These are phyloP conservation scores for Xylariaceae sp. DNA, from an alignment of 2,329 filamentous ascomycete genomes.

Conservation along the genomic window DNA sequence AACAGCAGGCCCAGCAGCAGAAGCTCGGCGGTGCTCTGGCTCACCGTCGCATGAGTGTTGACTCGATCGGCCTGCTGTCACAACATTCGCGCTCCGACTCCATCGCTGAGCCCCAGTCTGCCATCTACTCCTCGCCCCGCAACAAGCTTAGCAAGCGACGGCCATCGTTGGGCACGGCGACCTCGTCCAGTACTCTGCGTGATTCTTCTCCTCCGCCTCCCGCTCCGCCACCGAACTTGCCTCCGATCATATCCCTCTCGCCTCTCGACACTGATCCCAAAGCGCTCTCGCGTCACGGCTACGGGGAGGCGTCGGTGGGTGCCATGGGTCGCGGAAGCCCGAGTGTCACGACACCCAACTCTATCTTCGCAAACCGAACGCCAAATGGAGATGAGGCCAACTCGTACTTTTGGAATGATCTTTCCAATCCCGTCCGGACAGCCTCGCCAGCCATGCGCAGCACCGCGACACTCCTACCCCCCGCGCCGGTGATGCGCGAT, in stretches of 20 bases:
- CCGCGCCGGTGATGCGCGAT: slow-evolving; percentile 24
- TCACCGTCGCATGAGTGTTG: slow-evolving; percentile 40
- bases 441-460: slow-evolving; percentile 21
- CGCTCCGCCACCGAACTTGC: slow-evolving; percentile 33
- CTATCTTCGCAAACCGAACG: slow-evolving; percentile 18
- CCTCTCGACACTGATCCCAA: slow-evolving; percentile 33
- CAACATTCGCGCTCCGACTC: slow-evolving; percentile 10
- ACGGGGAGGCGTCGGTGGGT: slow-evolving; percentile 7
- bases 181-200: slow-evolving; percentile 16
- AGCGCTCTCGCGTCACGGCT: slow-evolving; percentile 10
- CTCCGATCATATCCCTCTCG: slow-evolving; percentile 39
- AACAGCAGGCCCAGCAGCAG: slow-evolving; percentile 26
- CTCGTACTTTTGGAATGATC: slow-evolving; percentile 26
- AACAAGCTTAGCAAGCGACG: slow-evolving; percentile 27
- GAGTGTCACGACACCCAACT: slow-evolving; percentile 19
- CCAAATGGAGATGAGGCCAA: slow-evolving; percentile 18
- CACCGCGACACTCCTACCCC: slow-evolving; percentile 22
- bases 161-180: slow-evolving; percentile 26
- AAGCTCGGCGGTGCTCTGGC: slow-evolving; percentile 28
- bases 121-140: slow-evolving; percentile 21
- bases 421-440: slow-evolving; percentile 17
- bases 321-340: slow-evolving; percentile 22
- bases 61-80: slow-evolving; percentile 34
- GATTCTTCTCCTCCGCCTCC: slow-evolving; percentile 15
- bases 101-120: slow-evolving; percentile 5